Base-by-base conservation (phyloP, 352 stramenopile species). In the Blastocystis sp. region DNA sequence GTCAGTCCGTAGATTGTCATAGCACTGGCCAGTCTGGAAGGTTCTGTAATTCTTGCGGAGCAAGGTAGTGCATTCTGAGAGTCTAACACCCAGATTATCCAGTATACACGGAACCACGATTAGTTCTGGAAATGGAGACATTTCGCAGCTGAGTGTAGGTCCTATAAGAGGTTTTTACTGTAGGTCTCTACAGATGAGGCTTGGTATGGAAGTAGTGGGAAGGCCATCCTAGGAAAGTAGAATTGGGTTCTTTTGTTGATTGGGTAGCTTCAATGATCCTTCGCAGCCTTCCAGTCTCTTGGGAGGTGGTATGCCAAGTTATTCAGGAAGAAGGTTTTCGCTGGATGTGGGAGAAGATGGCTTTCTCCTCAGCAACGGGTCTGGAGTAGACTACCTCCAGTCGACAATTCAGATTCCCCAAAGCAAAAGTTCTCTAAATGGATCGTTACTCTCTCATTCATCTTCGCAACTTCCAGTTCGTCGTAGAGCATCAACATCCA, bases 1-100 rank as follows among this genome's bases (percentile, higher is more conserved):
- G 7, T 80, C 46, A 80, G 35, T 59, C 6, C 46, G 49, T 80
- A 80, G 69, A 63, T n/a, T 80, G 69, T 61, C 69, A 80, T 39
- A n/a, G 12, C 7, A 61, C n/a, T n/a, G 43, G 58, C 16, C 37
- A 63, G 16, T 59, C 39, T 11, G 69, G 21, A 46, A 32, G 24
- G 16, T 61, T 80, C 14, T 80, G 69, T 37, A 3, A 37, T 7
- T 59, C 42, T 32, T 80, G 69, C n/a, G 43, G 43, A 29, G 43
- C 69, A 39, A 80, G 42, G 69, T 80, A 35, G 69, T 63, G 21
- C 51, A 35, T 63, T 27, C 7, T 43, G 27, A 6, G 35, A 7
- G 35, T 46, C 42, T 59, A 24, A 21, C 21, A 27, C 43, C 6
- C 61, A 80, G 69, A 37, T 37, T 80, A 1, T 14, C 51, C 27